Evolutionary conservation across 2,329 filamentous ascomycete genomes (phyloP).

Genomic region (Sporothrix phasma): DNA sequence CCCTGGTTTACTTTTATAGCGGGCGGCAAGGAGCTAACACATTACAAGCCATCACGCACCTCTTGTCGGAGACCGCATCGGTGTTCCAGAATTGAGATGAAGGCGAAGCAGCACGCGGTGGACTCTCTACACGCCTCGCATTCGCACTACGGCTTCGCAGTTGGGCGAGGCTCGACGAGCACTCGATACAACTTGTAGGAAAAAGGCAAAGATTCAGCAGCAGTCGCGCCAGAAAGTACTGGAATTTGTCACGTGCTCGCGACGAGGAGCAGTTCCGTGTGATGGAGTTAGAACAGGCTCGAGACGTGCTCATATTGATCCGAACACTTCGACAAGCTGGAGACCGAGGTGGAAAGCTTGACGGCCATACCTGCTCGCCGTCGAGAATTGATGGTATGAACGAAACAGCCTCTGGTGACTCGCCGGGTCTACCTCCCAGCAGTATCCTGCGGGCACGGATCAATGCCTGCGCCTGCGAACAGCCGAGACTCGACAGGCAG

Average conservation of each 20-base stretch:
- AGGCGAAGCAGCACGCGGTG: conserved; percentile 72
- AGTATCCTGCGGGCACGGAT: conserved; percentile 57
- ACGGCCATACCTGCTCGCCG: conserved; percentile 25
- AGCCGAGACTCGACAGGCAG: conserved; percentile 54
- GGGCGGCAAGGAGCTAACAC: conserved; percentile 24
- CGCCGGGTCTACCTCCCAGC: conserved; percentile 45
- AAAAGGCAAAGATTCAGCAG: conserved; percentile 53
- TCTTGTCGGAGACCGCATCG: conserved; percentile 67
- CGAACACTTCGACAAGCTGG: conserved; percentile 40
- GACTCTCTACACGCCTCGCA: conserved; percentile 70
- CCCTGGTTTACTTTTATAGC: background rate
- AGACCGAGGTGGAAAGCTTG: conserved; percentile 41
- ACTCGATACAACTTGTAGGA: conserved; percentile 61
- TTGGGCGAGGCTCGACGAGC: conserved; percentile 67
- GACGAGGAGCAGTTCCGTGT: conserved; percentile 56
- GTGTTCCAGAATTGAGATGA: conserved; percentile 73
- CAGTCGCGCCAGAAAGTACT: conserved; percentile 60
- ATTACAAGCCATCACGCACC: conserved; percentile 64
- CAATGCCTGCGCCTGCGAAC: conserved; percentile 63
- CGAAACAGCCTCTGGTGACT: conserved; percentile 20
- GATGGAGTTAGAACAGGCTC: conserved; percentile 35
- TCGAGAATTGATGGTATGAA: conserved; percentile 26
- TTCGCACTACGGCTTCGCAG: conserved; percentile 70
- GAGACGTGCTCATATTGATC: conserved; percentile 30
- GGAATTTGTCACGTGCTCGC: conserved; percentile 65